A percentile compares a stretch with the other conserved stretches of the same genome.
Evolutionary conservation across 306 rosid species (phyloP).

Genomic region (Calophaca sinica): DNA sequence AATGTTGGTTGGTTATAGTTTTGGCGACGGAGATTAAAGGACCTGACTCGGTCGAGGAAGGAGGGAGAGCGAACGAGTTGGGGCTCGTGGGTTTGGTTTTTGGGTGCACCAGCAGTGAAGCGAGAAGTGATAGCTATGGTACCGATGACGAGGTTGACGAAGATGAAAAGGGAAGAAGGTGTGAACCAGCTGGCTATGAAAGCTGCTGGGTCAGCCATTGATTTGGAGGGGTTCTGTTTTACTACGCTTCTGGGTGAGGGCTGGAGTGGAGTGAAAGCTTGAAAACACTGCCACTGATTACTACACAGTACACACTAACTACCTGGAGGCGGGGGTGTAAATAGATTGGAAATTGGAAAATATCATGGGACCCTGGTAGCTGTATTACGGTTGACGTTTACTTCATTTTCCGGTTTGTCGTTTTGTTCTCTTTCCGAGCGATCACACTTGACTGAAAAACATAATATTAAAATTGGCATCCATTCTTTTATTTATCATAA

Average conservation of each 20-base stretch:
- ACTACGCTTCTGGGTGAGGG: too few species aligned
- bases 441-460: too few species aligned
- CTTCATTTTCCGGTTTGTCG: background rate
- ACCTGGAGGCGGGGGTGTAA: too few species aligned
- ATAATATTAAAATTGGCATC: too few species aligned
- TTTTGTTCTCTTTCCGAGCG: background rate
- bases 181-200: conserved; percentile 60
- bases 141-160: conserved; percentile 75
- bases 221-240: too few species aligned
- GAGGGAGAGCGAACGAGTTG: conserved; percentile 58
- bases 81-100: conserved; percentile 1
- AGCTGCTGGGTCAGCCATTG: conserved; percentile 49
- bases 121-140: conserved; percentile 62
- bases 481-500: too few species aligned
- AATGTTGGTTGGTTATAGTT: conserved; percentile 34
- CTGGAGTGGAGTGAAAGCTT: too few species aligned
- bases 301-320: too few species aligned
- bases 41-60: conserved; percentile 57
- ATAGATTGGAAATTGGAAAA: background rate
- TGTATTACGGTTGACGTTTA: conserved; percentile 37
- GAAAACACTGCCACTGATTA: background rate
- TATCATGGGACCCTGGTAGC: background rate
- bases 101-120: conserved; percentile 32
- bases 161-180: conserved; percentile 68
- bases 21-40: conserved; percentile 52